phyloP scores from a whole-genome alignment of 345 rosid species.

The Moricandia moricandioides region DNA sequence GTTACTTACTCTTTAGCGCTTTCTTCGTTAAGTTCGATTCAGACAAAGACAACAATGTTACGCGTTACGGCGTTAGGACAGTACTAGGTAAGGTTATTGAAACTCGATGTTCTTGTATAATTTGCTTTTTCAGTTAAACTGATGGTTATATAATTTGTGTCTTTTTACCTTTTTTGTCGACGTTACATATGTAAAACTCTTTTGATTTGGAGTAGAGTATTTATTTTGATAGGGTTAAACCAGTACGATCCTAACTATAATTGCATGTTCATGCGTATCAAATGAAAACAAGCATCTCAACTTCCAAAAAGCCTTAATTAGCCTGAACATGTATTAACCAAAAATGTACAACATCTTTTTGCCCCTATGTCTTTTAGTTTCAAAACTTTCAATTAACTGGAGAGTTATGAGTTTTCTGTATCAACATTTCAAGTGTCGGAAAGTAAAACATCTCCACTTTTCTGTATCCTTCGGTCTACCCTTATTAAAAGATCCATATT shows the following conservation, averaged over 20 bases:
- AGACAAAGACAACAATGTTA: neutral
- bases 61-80: neutral
- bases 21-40: neutral
- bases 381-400: neutral
- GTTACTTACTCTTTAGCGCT: neutral
- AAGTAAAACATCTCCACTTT: neutral
- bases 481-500: neutral
- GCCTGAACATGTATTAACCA: neutral
- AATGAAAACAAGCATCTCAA: neutral
- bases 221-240: neutral
- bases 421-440: neutral
- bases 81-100: neutral
- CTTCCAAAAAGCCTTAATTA: neutral
- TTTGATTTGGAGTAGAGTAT: neutral
- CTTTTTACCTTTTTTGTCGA: neutral
- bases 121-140: neutral
- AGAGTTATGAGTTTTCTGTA: neutral
- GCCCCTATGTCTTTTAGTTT: neutral
- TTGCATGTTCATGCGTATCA: slow-evolving; percentile 14
- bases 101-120: neutral
- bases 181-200: neutral
- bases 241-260: slow-evolving; percentile 1
- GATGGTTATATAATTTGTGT: neutral
- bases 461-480: neutral
- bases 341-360: neutral